Base-by-base conservation (phyloP, 2,329 filamentous ascomycete species). In the Capronia epimyces region DNA sequence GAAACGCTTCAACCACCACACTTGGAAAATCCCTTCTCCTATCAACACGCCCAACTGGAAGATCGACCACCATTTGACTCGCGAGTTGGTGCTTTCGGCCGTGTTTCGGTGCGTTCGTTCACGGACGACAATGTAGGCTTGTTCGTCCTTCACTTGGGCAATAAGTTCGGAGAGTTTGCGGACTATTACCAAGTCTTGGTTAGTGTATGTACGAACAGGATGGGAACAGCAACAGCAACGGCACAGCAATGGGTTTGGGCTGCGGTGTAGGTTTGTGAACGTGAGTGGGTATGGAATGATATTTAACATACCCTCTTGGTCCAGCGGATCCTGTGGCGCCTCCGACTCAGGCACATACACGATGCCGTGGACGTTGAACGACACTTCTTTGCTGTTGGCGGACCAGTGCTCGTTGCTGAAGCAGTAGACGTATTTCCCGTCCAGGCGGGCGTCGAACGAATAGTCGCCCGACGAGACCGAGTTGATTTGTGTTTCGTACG, bases 11-110 rank as follows among this genome's bases (percentile, higher is more conserved):
- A 98, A 73, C 90, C 93, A 98, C 91, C 93, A 98, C 60, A 98
- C 91, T 76, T 98, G 93, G 78, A 98, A 98, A 60, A 96, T 76
- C 55, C 89, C 93, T 76, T 97, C 89, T 64, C 86, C 89, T 60
- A 94, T 78, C 57, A 98, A 80, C 44, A 97, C 83, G 50, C 82
- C 80, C 59, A 98, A 82, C 72, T 98, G 90, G 72, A 97, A 97
- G 63, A 97, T 80, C 71, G 93, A 96, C 93, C 93, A 98, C 93
- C 93, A 98, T 78, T 98, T 98, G 69, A 98, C 93, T 61, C 93
- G 81, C 62, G 83, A 81, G 72, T 98, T 98, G 65, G 93, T 98
- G 79, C 90, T 96, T 77, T 98, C 93, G 59, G 93, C 93, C 8
- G 93, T 98, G 76, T 98, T 98, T 68, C 93, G 82, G 78, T 98